A percentile compares a stretch with the other conserved stretches of the same genome.
These are phyloP conservation scores for Colletotrichum cuscutae DNA, from an alignment of 2,329 filamentous ascomycete genomes.

Conservation along the genomic window DNA sequence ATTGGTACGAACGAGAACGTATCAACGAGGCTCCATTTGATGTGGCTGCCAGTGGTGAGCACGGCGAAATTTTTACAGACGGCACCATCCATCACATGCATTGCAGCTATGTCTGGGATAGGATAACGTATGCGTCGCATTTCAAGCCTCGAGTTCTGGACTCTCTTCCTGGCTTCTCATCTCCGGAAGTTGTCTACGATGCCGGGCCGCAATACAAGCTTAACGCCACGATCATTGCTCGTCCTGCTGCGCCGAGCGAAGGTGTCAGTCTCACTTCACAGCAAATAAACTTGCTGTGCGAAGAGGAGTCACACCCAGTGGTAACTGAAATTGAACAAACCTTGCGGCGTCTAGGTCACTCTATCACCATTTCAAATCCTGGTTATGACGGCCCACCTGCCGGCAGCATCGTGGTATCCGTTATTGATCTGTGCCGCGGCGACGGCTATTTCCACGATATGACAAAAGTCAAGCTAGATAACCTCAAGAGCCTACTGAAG, in stretches of 20 bases:
- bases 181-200: neutral
- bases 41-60: slow-evolving; percentile 17
- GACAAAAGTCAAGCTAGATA: neutral
- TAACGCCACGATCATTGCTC: slow-evolving; percentile 12
- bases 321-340: fast-evolving
- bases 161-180: slow-evolving; percentile 21
- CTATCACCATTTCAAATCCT: neutral
- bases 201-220: neutral
- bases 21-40: slow-evolving; percentile 26
- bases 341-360: neutral
- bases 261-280: neutral
- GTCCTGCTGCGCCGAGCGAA: neutral
- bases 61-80: slow-evolving; percentile 25
- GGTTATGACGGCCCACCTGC: too few species aligned
- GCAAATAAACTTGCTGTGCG: neutral
- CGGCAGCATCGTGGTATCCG: neutral
- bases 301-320: neutral
- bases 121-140: slow-evolving; percentile 26
- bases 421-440: neutral
- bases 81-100: slow-evolving; percentile 28
- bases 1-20: slow-evolving; percentile 21
- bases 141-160: slow-evolving; percentile 20
- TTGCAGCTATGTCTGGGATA: slow-evolving; percentile 30
- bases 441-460: slow-evolving; percentile 21
- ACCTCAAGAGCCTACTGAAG: neutral